Conservation (phyloP, 768 basidiomycete genomes). For the Lactarius trivialis region DNA sequence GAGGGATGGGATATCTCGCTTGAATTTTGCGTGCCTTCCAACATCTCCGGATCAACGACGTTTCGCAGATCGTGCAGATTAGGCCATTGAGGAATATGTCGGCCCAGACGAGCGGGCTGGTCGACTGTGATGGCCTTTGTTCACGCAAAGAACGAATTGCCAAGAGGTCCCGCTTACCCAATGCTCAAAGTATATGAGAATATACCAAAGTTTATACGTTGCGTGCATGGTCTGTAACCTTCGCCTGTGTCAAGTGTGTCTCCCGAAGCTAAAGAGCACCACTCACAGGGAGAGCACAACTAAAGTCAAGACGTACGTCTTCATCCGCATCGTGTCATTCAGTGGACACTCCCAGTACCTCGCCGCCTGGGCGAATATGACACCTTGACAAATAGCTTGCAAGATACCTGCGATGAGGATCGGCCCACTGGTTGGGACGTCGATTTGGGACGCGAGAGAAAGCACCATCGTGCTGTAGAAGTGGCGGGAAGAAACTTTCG, state of each 20-base stretch:
- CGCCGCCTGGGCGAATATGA: conserved; percentile 28
- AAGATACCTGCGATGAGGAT: conserved; percentile 42
- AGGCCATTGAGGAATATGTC: conserved; percentile 45
- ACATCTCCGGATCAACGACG: conserved; percentile 44
- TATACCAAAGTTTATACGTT: conserved; percentile 28
- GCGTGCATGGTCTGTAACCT: conserved; percentile 27
- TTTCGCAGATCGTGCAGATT: conserved; percentile 42
- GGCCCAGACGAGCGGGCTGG: conserved; percentile 38
- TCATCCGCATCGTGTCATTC: conserved; percentile 41
- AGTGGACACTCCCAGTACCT: conserved; percentile 35
- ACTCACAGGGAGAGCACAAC: conserved; percentile 40
- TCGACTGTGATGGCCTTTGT: conserved; percentile 23
- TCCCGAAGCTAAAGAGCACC: neutral
- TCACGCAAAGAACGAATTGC: neutral
- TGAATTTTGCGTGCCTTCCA: conserved; percentile 38
- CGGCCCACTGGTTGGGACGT: conserved; percentile 28
- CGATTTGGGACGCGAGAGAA: conserved; percentile 3
- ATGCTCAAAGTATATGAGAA: conserved; percentile 22
- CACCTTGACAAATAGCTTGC: conserved; percentile 41
- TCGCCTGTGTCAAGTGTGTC: neutral
- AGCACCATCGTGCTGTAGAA: neutral
- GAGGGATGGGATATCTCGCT: neutral
- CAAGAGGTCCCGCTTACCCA: conserved; percentile 21
- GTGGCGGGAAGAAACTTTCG: neutral
- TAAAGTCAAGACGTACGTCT: conserved; percentile 36